phyloP scores from a whole-genome alignment of 805 yeast genomes.

The Teunomyces aglyptinius region DNA sequence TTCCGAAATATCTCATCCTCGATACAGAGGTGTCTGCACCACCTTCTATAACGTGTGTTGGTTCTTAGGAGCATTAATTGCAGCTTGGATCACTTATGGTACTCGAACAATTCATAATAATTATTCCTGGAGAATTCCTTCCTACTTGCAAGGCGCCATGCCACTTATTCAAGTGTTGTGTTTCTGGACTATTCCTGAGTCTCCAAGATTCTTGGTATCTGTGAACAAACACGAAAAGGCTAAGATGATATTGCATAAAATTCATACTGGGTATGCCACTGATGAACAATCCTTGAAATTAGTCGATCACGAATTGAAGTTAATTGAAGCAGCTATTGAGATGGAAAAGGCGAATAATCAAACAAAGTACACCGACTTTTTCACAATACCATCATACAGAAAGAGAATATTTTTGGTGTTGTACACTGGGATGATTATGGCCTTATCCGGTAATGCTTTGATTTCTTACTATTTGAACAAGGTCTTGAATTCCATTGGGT shows the following conservation, averaged over 20 bases:
- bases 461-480: slow-evolving; percentile 6
- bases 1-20: slow-evolving; percentile 51
- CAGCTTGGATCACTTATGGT: slow-evolving; percentile 53
- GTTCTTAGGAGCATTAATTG: slow-evolving; percentile 52
- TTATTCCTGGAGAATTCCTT: slow-evolving; percentile 57
- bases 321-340: slow-evolving; percentile 6
- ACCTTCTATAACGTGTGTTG: slow-evolving; percentile 51
- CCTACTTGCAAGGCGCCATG: slow-evolving; percentile 48
- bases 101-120: slow-evolving; percentile 27
- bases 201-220: slow-evolving; percentile 24
- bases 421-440: slow-evolving; percentile 4
- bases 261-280: slow-evolving; percentile 14
- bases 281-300: slow-evolving; percentile 9
- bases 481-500: slow-evolving; percentile 5
- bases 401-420: not conserved
- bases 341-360: not conserved
- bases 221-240: slow-evolving; percentile 17
- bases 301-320: slow-evolving; percentile 5
- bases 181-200: slow-evolving; percentile 32
- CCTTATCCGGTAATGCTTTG: slow-evolving; percentile 7
- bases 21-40: slow-evolving; percentile 20
- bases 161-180: slow-evolving; percentile 41
- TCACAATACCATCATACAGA: slow-evolving; percentile 22
- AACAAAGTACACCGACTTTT: slow-evolving; percentile 3
- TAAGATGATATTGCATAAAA: slow-evolving; percentile 6